phyloP scores from a whole-genome alignment of 208 protist species.

The Sergeia podlipaevii region DNA sequence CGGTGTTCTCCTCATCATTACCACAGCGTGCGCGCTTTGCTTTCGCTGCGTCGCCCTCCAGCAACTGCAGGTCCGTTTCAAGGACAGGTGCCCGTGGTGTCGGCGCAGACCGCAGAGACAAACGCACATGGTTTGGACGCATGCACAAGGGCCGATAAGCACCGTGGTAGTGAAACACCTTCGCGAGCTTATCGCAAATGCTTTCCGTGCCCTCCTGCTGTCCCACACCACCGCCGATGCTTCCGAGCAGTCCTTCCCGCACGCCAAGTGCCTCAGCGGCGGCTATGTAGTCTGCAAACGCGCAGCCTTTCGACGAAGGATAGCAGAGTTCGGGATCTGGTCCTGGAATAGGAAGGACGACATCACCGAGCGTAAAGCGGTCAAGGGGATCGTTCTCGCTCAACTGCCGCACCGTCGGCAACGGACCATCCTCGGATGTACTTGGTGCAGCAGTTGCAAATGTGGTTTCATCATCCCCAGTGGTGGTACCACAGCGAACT shows the following conservation, averaged over 20 bases:
- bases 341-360: conserved; percentile 91
- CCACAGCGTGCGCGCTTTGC: neutral
- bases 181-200: conserved; percentile 55
- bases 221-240: neutral
- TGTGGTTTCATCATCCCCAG: neutral
- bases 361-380: conserved; percentile 72
- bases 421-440: conserved; percentile 4
- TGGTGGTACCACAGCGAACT: too few species aligned
- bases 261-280: conserved; percentile 28
- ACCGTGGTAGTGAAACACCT: conserved; percentile 87
- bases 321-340: conserved; percentile 66
- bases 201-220: neutral
- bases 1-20: neutral
- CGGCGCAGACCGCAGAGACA: conserved; percentile 20
- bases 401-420: conserved; percentile 57
- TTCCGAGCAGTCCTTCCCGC: conserved; percentile 21
- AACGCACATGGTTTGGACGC: conserved; percentile 28
- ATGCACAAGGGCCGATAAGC: conserved; percentile 77
- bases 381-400: conserved; percentile 50
- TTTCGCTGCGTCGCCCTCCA: conserved; percentile 4
- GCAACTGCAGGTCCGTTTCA: conserved; percentile 56
- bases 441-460: too few species aligned
- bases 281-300: conserved; percentile 44
- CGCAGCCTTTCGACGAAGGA: conserved; percentile 45
- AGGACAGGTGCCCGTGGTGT: conserved; percentile 47